phyloP scores from a whole-genome alignment of 2,329 filamentous ascomycete species.

The Ciborinia camelliae region DNA sequence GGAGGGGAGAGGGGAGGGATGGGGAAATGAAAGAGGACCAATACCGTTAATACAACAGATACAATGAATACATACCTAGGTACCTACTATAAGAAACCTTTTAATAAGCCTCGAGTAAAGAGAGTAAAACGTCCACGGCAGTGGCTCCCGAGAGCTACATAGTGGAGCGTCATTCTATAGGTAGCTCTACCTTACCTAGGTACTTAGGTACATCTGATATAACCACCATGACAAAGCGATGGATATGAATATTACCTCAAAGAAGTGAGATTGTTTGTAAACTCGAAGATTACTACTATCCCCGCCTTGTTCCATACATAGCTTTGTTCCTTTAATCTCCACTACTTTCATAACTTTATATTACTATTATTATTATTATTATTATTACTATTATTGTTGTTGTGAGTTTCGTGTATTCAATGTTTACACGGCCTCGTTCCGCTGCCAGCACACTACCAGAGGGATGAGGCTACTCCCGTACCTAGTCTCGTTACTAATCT shows the following conservation, averaged over 20 bases:
- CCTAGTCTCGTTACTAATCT: no score
- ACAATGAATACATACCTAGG: background rate
- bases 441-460: background rate
- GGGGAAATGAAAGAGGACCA: background rate
- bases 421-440: constrained; percentile 4
- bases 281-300: background rate
- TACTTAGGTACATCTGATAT: no score
- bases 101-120: background rate
- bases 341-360: background rate
- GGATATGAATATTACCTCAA: no score
- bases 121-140: background rate
- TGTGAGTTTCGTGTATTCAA: no score
- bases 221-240: background rate
- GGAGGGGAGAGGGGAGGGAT: background rate
- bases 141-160: background rate
- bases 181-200: no score
- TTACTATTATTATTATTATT: no score
- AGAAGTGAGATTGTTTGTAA: background rate
- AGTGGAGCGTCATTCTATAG: background rate
- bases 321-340: no score
- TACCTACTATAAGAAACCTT: background rate
- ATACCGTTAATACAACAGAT: background rate
- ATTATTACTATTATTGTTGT: no score
- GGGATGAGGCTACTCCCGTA: constrained; percentile 2
- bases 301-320: background rate